Base-by-base conservation (phyloP, 1,139 yeast genomes). In the Taphrina flavorubra region DNA sequence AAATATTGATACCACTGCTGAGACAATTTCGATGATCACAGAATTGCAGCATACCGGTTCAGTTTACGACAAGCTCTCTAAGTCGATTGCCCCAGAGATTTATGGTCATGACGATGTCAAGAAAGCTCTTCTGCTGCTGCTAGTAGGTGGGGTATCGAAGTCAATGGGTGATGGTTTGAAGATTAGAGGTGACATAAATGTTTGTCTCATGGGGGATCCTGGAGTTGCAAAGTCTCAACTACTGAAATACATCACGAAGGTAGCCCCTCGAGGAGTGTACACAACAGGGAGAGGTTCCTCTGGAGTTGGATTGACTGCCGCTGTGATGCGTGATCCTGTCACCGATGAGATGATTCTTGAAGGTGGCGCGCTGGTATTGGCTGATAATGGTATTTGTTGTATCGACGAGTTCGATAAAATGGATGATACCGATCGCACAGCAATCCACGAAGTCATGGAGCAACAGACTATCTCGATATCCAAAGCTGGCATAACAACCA, bases 391-490 rank as follows among this genome's bases (percentile, higher is more conserved):
- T 78, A 89, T 95, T 73, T 94, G 99, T 81, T 94, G 99, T 80
- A 94, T 94, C 77, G 99, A 94, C 85, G 99, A 94, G 81, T 94
- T 94, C 77, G 99, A 94, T 80, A 94, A 94, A 81, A 95, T 95
- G 99, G 98, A 92, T 77, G 99, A 95, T 78, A 81, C 85, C 71
- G 99, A 95, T 79, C 85, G 99, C 77, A 94, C 99, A 0, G 98
- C 99, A 4, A 95, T 95, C 76, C 99, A 94, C 79, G 99, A 94
- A 82, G 99, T 95, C 57, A 95, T 95, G 99, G 99, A 95, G 81
- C 99, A 95, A 78, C 99, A 95, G 79, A 95, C 99, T 1, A 94
- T 95, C 72, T 90, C 97, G 40, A 95, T 95, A 71, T 90, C 98
- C 60, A 95, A 95, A 79, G 99, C 99, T 1, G 99, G 99, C 74